Evolutionary conservation across 495 filamentous ascomycete genomes (phyloP).

Genomic region (Astrocystis sublimbata): DNA sequence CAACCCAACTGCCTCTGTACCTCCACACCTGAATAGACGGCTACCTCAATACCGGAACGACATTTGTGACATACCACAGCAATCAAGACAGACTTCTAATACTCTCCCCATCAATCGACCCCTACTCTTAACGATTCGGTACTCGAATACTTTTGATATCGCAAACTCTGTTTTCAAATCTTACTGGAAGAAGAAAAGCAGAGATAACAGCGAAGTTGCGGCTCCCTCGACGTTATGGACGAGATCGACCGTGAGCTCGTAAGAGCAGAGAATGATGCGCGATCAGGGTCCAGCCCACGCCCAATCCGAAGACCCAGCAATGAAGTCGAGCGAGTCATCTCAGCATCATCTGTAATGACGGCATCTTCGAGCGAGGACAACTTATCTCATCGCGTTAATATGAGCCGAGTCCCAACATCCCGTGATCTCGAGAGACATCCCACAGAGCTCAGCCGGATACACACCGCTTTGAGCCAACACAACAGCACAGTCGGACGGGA

Average conservation of each 20-base stretch:
- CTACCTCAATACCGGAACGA: background rate
- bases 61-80: background rate
- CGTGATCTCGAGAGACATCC: constrained; percentile 68
- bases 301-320: constrained; percentile 38
- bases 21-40: too few species aligned
- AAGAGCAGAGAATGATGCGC: constrained; percentile 47
- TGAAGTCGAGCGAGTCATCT: constrained; percentile 52
- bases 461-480: constrained; percentile 74
- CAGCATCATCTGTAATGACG: constrained; percentile 50
- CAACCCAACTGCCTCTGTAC: background rate
- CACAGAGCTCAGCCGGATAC: constrained; percentile 75
- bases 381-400: constrained; percentile 24
- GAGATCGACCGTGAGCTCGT: constrained; percentile 54
- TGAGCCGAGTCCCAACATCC: constrained; percentile 64
- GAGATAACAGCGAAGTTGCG: background rate
- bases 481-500: constrained; percentile 69
- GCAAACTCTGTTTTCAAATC: background rate
- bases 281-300: constrained; percentile 25
- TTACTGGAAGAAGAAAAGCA: too few species aligned
- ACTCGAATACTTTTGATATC: background rate
- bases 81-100: background rate
- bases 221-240: constrained; percentile 33
- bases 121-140: background rate
- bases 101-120: background rate
- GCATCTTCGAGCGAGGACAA: constrained; percentile 39